Percentiles rank a stretch among this genome's conserved stretches.
These are phyloP conservation scores for Bassia scoparia DNA, from an alignment of 148 eudicot species.

Conservation along the genomic window DNA sequence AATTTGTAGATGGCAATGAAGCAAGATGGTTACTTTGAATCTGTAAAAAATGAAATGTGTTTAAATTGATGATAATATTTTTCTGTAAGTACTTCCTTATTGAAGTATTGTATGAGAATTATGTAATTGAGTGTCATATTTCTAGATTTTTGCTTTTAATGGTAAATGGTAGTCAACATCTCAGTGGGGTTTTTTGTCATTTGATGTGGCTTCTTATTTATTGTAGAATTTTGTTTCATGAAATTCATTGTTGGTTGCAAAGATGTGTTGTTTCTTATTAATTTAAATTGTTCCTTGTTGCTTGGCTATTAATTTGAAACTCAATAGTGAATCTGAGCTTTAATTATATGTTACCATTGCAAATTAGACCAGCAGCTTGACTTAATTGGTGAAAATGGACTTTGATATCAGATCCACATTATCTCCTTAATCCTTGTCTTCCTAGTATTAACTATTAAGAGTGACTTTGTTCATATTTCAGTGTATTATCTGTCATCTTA, in stretches of 20 bases:
- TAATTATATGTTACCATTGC: not conserved
- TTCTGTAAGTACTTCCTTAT: not conserved
- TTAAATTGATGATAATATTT: not conserved
- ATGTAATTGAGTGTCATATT: constrained; percentile 4
- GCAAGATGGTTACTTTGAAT: constrained; percentile 10
- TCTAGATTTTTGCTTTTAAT: not conserved
- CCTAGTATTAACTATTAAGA: not conserved
- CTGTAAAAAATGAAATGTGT: not conserved
- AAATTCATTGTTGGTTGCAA: not conserved
- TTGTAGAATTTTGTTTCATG: not conserved
- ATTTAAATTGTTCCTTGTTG: not conserved
- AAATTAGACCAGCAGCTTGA: not conserved
- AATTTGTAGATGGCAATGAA: not conserved
- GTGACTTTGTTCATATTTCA: not conserved
- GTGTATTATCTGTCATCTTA: not conserved
- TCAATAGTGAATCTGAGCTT: not conserved
- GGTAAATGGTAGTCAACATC: not conserved
- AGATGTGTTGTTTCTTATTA: too few species aligned
- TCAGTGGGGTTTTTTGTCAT: constrained; percentile 7
- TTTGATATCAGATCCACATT: not conserved
- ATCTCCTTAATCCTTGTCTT: too few species aligned
- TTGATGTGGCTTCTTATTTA: not conserved
- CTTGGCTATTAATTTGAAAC: not conserved
- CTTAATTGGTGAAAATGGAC: not conserved
- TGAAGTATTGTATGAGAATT: not conserved